Base-by-base conservation (phyloP, 192 early-diverging fungal species). In the Dissophora ornata region DNA sequence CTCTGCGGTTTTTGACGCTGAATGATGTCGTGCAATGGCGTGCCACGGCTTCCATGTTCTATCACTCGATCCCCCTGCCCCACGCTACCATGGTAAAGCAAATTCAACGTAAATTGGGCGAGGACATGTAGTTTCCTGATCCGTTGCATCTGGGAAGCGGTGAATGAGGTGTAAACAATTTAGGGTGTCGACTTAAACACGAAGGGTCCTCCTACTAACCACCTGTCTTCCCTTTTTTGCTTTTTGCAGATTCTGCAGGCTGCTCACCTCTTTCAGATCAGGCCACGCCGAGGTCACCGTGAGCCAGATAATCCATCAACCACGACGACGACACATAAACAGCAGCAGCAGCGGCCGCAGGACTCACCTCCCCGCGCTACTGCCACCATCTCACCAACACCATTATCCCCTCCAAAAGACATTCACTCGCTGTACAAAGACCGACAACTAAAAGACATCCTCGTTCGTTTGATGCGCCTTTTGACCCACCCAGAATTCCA, bases 1-100 rank as follows among this genome's bases (percentile, higher is more conserved):
- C 73, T 0, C 36, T 56, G 3, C 63, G 73, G 1, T 77, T 77
- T 44, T 51, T 67, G 21, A 62, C 52, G 2, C 45, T 67, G 30
- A 77, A 67, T 32, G 73, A 77, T n/a, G 57, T 77, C 25, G 59
- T 77, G 11, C 63, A 67, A 49, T 77, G 63, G 73, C 73, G 73
- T 24, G 33, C 73, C 4, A 67, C 73, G 3, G 73, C 73, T 24
- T 56, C 58, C 0, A 36, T 65, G 16, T 67, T 77, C 21, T 77
- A 77, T 21, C 50, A 67, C 34, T 67, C 64, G 0, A 67, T 77
- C n/a, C 73, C 63, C 3, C 16, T 77, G 22, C 73, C 73, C 1
- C 55, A 51, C 24, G 73, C 64, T 6, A 47, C 53, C 11, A 65
- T 77, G 73, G 73, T 62, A 77, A 54, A 12, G 38, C 1, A 0